Base-by-base conservation (phyloP, 2,329 filamentous ascomycete species). In the Colletotrichum lupini region DNA sequence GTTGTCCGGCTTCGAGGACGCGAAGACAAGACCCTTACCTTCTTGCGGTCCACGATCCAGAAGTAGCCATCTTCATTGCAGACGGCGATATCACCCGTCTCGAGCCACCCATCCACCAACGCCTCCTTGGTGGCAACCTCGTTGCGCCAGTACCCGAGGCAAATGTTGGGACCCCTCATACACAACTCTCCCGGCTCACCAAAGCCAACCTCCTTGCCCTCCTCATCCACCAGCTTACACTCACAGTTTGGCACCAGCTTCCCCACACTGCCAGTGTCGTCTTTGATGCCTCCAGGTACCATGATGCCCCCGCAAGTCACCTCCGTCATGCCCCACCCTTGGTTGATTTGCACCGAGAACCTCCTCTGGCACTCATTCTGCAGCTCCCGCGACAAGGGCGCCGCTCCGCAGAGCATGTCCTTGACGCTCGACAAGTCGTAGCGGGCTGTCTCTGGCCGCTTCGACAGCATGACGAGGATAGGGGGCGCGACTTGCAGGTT, bases 271-370 rank as follows among this genome's bases (percentile, higher is more conserved):
- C 86, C 86, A 14, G 82, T 84, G 49, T 82, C 78, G 67, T 83
- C 82, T 4, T 75, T 74, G n/a, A 82, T 70, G 2, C 82, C 81
- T 2, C 79, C 80, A 1, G 85, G 83, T 8, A 87, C 81, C 57
- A 83, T 84, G 19, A 86, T 80, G 0, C 82, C 85, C 7, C 80
- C 82, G 64, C 81, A 84, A 3, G 82, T 83, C 19, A 83, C 81
- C 79, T 92, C 90, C 0, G 90, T 91, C 90, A 92, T 91, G 4
- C 90, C 90, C 86, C 88, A 91, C 1, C 87, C 89, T 76, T 90
- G 89, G 78, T 80, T 81, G 32, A 87, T 81, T 55, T 81, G 80
- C 26, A 85, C 74, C 4, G 79, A 76, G 67, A 85, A 84, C 3
- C 81, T 77, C 26, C 80, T 80, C 74, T 88, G 85, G 26, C 89